Base-by-base conservation (phyloP, 495 filamentous ascomycete species). In the Hypoxylon trugodes region DNA sequence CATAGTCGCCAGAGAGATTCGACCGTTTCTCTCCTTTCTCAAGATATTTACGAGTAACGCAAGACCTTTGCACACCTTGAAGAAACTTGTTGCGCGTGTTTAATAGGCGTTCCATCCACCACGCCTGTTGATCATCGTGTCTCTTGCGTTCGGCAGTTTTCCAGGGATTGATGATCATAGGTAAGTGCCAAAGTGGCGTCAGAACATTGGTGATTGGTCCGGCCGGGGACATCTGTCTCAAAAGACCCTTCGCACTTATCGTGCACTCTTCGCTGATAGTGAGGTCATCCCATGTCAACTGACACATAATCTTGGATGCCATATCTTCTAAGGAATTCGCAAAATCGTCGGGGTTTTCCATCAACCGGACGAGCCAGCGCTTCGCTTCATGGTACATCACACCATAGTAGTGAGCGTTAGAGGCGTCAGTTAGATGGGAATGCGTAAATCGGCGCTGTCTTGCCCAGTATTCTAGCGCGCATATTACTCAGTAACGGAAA, bases 121-220 rank as follows among this genome's bases (percentile, higher is more conserved):
- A 77, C 1, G 59, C 72, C 49, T 73, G 70, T 50, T 79, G 76
- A 28, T 74, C 73, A 21, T 77, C 73, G 52, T 77, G 74, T 16
- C 76, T 70, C 48, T 75, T 74, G 33, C 54, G 73, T 55, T 79
- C 76, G 16, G 73, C 74, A 0, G 24, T 65, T 47, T 78, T 77
- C 76, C 76, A 79, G 4, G 76, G 76, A 50, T 79, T 79, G 5
- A 79, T 50, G 13, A 62, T 28, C 51, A 32, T 35, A 6, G 76
- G 76, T 6, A 79, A 45, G 45, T 79, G 70, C 76, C 76, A 79
- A 0, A 79, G 61, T 2, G 74, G 75, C 2, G 76, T 77, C 25
- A 79, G 12, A 6, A 78, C 72, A 33, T 79, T 79, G 43, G 75
- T 78, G 37, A 79, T 76, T n/a, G 76, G 76, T 0, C 76, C 76